These are phyloP conservation scores for Sutorius eximius DNA, from an alignment of 1,284 basidiomycete species.

Conservation along the genomic window DNA sequence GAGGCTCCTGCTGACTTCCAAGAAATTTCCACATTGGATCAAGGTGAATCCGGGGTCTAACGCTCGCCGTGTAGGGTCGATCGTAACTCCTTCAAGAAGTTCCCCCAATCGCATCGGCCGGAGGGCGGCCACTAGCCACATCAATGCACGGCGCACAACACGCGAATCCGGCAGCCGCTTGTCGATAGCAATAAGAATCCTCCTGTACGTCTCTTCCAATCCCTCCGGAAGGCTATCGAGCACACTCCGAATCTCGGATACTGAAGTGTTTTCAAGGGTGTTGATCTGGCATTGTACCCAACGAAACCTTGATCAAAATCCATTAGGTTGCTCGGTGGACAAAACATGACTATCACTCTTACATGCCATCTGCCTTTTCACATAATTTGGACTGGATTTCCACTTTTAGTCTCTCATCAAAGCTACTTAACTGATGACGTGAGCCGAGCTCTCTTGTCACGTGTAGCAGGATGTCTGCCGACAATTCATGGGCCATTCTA, in stretches of 20 bases:
- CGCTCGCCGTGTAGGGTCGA: background rate
- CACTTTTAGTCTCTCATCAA: background rate
- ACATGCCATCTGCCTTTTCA: slow-evolving; percentile 7
- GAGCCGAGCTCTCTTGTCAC: slow-evolving; percentile 7
- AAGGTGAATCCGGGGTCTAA: slow-evolving; percentile 4
- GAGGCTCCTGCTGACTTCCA: slow-evolving; percentile 7
- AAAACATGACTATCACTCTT: background rate
- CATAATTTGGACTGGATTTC: slow-evolving; percentile 7
- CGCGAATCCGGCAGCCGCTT: background rate
- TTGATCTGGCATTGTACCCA: slow-evolving; percentile 18
- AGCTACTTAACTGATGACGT: background rate
- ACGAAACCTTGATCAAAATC: slow-evolving; percentile 6
- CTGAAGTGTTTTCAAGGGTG: background rate
- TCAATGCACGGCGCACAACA: slow-evolving; percentile 1
- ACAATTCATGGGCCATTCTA: background rate
- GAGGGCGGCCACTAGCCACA: slow-evolving; percentile 8
- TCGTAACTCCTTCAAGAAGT: slow-evolving; percentile 9
- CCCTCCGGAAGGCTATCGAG: slow-evolving; percentile 11
- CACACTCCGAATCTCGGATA: background rate
- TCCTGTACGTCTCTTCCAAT: background rate
- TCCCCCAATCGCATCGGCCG: slow-evolving; percentile 4
- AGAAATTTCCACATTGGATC: background rate
- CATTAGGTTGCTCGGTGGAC: background rate
- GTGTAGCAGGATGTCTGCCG: slow-evolving; percentile 6
- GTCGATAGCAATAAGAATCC: slow-evolving; percentile 12